phyloP scores from a whole-genome alignment of 2,329 filamentous ascomycete genomes.

The Fusarium setosum region DNA sequence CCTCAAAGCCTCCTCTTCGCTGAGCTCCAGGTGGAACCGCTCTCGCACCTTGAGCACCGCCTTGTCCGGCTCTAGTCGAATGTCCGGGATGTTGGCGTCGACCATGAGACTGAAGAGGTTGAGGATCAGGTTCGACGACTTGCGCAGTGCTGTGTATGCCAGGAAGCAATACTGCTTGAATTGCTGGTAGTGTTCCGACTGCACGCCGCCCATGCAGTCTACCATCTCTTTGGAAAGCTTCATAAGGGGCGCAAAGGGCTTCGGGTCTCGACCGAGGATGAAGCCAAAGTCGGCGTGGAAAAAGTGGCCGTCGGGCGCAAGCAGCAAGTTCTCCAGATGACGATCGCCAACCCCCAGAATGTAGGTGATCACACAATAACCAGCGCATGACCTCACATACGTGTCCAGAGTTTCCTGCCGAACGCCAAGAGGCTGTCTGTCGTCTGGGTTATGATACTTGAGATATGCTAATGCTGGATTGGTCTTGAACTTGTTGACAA shows the following conservation, averaged over 20 bases:
- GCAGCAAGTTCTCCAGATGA: conserved; percentile 93
- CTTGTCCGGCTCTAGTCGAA: conserved; percentile 91
- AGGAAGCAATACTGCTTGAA: conserved; percentile 98
- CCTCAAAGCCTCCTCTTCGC: conserved; percentile 90
- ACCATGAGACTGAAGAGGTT: conserved; percentile 98
- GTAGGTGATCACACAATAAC: conserved; percentile 99
- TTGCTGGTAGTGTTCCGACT: conserved; percentile 82
- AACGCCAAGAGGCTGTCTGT: conserved; percentile 82
- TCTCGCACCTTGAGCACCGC: conserved; percentile 96
- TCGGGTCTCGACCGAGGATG: conserved; percentile 95
- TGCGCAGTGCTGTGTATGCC: conserved; percentile 90
- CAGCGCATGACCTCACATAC: conserved; percentile 94
- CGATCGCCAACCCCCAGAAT: conserved; percentile 95
- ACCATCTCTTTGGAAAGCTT: conserved; percentile 99
- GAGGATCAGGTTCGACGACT: conserved; percentile 89
- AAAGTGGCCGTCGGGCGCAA: conserved; percentile 91
- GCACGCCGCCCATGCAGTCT: conserved; percentile 93
- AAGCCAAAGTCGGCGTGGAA: conserved; percentile 99
- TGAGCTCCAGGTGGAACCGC: conserved; percentile 90
- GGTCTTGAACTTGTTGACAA: conserved; percentile 82
- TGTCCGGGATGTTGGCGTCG: conserved; percentile 96
- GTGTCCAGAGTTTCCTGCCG: conserved; percentile 94
- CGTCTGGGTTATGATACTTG: conserved; percentile 89
- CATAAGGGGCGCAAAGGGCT: conserved; percentile 96
- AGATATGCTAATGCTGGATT: conserved; percentile 85